These are phyloP conservation scores for Spencermartinsiella europaea DNA, from an alignment of 805 yeast species.

Conservation along the genomic window DNA sequence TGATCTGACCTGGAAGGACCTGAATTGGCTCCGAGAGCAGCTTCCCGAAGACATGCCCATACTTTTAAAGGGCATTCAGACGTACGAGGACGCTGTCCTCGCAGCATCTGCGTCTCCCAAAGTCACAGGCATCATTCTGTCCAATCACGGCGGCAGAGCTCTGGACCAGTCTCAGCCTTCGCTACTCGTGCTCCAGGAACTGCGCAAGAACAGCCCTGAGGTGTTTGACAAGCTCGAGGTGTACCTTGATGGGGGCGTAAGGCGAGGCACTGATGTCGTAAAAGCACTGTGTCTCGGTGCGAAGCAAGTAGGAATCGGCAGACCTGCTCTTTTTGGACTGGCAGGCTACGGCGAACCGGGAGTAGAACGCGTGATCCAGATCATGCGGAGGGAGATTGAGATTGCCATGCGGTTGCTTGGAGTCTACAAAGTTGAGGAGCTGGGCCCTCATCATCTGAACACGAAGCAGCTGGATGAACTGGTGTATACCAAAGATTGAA, in stretches of 20 bases:
- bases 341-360: slow-evolving; percentile 67
- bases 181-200: slow-evolving; percentile 54
- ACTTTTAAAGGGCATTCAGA: slow-evolving; percentile 59
- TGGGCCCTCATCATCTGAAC: slow-evolving; percentile 31
- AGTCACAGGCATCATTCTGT: slow-evolving; percentile 57
- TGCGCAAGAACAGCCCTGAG: slow-evolving; percentile 37
- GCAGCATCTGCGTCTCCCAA: slow-evolving; percentile 49
- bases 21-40: slow-evolving; percentile 25
- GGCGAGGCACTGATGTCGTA: slow-evolving; percentile 60
- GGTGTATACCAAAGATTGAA: slow-evolving; percentile 6
- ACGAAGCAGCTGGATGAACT: slow-evolving; percentile 21
- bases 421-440: slow-evolving; percentile 44
- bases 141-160: slow-evolving; percentile 75
- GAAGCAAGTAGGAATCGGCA: slow-evolving; percentile 57
- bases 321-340: slow-evolving; percentile 61
- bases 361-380: slow-evolving; percentile 51
- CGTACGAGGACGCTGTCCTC: slow-evolving; percentile 56
- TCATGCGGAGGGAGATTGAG: slow-evolving; percentile 55
- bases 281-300: slow-evolving; percentile 68
- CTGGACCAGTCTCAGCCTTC: slow-evolving; percentile 59
- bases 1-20: slow-evolving; percentile 28
- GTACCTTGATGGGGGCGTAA: slow-evolving; percentile 61
- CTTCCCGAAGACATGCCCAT: slow-evolving; percentile 41
- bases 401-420: slow-evolving; percentile 67
- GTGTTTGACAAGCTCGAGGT: slow-evolving; percentile 44